Conservation (phyloP, 1,284 basidiomycete genomes). For the Puccinia brachypodii region DNA sequence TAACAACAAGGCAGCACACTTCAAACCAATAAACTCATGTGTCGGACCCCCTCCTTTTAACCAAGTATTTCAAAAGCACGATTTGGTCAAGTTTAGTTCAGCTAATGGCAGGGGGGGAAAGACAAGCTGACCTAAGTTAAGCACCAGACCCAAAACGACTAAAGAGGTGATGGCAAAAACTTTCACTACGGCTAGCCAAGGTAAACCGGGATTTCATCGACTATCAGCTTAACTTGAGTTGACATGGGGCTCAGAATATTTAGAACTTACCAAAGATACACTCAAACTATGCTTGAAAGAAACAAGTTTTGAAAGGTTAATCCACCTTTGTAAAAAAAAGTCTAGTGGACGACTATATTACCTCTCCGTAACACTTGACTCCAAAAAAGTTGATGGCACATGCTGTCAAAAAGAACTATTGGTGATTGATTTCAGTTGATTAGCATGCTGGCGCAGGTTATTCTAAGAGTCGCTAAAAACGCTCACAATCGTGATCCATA, state of each 20-base stretch:
- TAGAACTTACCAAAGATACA: slow-evolving; percentile 39
- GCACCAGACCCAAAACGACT: slow-evolving; percentile 66
- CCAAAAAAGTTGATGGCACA: slow-evolving; percentile 58
- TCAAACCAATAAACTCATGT: slow-evolving; percentile 62
- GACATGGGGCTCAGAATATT: slow-evolving; percentile 56
- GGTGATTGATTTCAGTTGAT: neutral
- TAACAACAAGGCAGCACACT: slow-evolving; percentile 54
- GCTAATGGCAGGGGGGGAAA: slow-evolving; percentile 50
- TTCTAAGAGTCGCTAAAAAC: neutral
- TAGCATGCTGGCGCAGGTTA: neutral
- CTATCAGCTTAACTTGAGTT: neutral
- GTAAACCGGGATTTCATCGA: neutral
- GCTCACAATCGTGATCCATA: slow-evolving; percentile 52
- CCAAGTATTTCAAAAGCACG: slow-evolving; percentile 54
- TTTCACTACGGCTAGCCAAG: slow-evolving; percentile 33
- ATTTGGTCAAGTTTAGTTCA: neutral
- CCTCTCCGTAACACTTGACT: slow-evolving; percentile 68
- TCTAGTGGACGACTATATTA: neutral
- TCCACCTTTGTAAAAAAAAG: slow-evolving; percentile 50
- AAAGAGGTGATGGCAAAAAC: slow-evolving; percentile 31
- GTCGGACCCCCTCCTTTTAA: slow-evolving; percentile 70
- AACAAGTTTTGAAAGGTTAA: slow-evolving; percentile 31
- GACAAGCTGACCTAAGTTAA: slow-evolving; percentile 71
- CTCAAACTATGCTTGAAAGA: slow-evolving; percentile 12
- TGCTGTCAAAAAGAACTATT: slow-evolving; percentile 30